Conservation (phyloP, 2,329 filamentous ascomycete species). For the Septoria petroselini region DNA sequence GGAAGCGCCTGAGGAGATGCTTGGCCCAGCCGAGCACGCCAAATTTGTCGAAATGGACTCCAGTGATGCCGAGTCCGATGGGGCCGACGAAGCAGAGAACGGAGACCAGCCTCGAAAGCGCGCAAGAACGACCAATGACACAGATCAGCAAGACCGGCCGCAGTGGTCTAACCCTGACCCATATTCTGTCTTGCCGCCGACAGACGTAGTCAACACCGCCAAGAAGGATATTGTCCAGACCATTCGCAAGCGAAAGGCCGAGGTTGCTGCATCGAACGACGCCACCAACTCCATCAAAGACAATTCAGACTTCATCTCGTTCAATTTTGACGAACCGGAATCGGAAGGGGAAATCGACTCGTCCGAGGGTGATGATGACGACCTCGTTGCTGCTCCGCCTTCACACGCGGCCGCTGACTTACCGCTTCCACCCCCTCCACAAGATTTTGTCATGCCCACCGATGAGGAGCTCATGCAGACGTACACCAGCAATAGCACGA, state of each 20-base stretch:
- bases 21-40: conserved; percentile 43
- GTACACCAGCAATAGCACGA: conserved; percentile 29
- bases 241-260: conserved; percentile 82
- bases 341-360: conserved; percentile 14
- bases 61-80: conserved; percentile 39
- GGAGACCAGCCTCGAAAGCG: conserved; percentile 35
- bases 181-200: conserved; percentile 81
- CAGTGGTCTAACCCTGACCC: conserved; percentile 97
- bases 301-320: conserved; percentile 82
- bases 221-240: conserved; percentile 84
- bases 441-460: conserved; percentile 26
- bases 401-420: neutral
- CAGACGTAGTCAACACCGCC: conserved; percentile 68
- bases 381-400: conserved; percentile 13
- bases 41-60: conserved; percentile 46
- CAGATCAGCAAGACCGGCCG: conserved; percentile 47
- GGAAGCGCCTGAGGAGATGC: conserved; percentile 45
- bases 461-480: conserved; percentile 25
- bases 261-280: conserved; percentile 52
- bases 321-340: conserved; percentile 46
- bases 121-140: conserved; percentile 32
- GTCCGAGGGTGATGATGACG: conserved; percentile 42
- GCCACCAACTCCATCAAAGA: conserved; percentile 38
- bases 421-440: conserved; percentile 16
- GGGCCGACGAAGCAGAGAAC: conserved; percentile 24